These are phyloP conservation scores for Vicia faba DNA, from an alignment of 306 rosid genomes.

Conservation along the genomic window DNA sequence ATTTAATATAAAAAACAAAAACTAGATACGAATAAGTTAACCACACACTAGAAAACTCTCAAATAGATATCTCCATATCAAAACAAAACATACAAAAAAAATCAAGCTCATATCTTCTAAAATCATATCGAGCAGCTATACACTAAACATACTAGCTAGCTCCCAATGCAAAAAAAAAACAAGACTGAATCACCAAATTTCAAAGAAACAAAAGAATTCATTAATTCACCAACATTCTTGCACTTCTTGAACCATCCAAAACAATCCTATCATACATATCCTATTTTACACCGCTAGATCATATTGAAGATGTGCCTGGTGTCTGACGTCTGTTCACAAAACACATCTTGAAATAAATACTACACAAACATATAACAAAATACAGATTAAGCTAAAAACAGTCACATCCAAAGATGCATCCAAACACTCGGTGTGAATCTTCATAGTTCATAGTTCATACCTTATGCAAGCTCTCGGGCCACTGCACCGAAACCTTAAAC, in stretches of 20 bases:
- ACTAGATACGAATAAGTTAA: not conserved
- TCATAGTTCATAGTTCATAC: conserved; percentile 35
- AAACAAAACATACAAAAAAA: not conserved
- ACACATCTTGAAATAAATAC: not conserved
- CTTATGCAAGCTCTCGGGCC: conserved; percentile 98
- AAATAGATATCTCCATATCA: not conserved
- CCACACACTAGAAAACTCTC: conserved; percentile 3
- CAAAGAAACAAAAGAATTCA: not conserved
- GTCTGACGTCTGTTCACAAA: not conserved
- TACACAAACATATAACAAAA: too few relatives aligned
- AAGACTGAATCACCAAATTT: not conserved
- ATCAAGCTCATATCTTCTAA: not conserved
- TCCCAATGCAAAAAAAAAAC: not conserved
- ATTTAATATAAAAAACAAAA: not conserved
- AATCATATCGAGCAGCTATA: not conserved
- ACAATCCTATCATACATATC: not conserved
- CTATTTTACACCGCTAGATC: not conserved
- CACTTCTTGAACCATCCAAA: conserved; percentile 27
- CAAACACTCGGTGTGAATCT: not conserved
- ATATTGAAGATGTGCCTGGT: not conserved
- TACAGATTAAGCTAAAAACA: too few relatives aligned
- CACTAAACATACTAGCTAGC: not conserved
- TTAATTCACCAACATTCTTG: not conserved
- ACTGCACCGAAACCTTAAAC: conserved; percentile 75
- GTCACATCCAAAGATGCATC: not conserved